These are phyloP conservation scores for Sarocladium oryzae DNA, from an alignment of 2,329 filamentous ascomycete species.

Conservation along the genomic window DNA sequence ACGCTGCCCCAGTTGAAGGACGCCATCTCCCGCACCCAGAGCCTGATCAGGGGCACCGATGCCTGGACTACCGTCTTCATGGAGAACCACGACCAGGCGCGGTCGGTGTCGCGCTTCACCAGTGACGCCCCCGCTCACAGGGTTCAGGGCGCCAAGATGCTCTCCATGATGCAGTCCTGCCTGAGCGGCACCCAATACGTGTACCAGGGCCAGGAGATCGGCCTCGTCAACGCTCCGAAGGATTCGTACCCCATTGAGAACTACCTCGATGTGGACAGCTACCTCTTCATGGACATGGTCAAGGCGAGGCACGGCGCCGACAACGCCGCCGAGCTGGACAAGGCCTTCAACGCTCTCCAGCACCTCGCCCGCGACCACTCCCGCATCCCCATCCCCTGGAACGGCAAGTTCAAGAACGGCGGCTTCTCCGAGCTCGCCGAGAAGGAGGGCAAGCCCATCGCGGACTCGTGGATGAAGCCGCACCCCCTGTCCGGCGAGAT, in stretches of 20 bases:
- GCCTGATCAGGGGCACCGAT: slow-evolving; percentile 44
- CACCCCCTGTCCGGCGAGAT: slow-evolving; percentile 11
- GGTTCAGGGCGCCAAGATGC: slow-evolving; percentile 47
- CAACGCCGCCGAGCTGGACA: slow-evolving; percentile 29
- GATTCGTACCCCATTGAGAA: slow-evolving; percentile 54
- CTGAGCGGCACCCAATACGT: slow-evolving; percentile 57
- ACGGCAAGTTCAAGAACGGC: slow-evolving; percentile 25
- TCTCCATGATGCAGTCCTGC: slow-evolving; percentile 46
- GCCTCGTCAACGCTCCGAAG: slow-evolving; percentile 53
- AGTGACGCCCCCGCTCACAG: slow-evolving; percentile 42
- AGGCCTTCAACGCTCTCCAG: slow-evolving; percentile 24
- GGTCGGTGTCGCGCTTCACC: slow-evolving; percentile 49
- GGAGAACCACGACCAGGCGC: slow-evolving; percentile 60
- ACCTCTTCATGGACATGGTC: slow-evolving; percentile 29
- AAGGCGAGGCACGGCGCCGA: slow-evolving; percentile 20
- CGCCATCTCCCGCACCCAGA: slow-evolving; percentile 43
- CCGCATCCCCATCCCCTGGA: slow-evolving; percentile 63
- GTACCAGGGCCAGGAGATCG: slow-evolving; percentile 63
- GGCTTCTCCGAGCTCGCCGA: slow-evolving; percentile 31
- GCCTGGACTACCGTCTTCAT: slow-evolving; percentile 59
- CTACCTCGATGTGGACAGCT: slow-evolving; percentile 42
- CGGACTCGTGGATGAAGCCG: slow-evolving; percentile 13
- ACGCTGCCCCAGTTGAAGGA: slow-evolving; percentile 41
- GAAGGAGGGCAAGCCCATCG: slow-evolving; percentile 16
- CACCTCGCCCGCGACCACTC: slow-evolving; percentile 51